phyloP scores from a whole-genome alignment of 441 rosid genomes.

The Pelargonium citronellum region DNA sequence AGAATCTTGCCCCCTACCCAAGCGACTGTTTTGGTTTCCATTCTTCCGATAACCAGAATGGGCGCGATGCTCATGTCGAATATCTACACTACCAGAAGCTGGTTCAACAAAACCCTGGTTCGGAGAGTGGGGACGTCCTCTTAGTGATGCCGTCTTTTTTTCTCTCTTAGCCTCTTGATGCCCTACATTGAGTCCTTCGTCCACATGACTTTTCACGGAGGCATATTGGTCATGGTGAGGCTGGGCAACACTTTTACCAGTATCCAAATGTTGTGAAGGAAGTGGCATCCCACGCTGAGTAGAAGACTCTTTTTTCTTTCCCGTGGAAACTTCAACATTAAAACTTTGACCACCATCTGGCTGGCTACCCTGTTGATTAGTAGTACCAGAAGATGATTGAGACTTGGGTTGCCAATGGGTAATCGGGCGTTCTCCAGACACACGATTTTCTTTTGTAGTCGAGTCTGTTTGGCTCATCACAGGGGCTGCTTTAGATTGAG shows the following conservation, averaged over 20 bases:
- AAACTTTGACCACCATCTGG: slow-evolving; percentile 35
- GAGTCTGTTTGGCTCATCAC: slow-evolving; percentile 41
- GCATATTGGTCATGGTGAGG: slow-evolving; percentile 25
- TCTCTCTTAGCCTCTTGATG: slow-evolving; percentile 46
- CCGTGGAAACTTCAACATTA: slow-evolving; percentile 35
- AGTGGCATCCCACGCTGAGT: slow-evolving; percentile 24
- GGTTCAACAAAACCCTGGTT: slow-evolving; percentile 31
- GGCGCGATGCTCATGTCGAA: slow-evolving; percentile 36
- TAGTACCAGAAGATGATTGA: slow-evolving; percentile 31
- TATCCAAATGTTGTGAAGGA: slow-evolving; percentile 35
- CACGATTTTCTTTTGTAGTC: slow-evolving; percentile 45
- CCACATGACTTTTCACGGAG: slow-evolving; percentile 33
- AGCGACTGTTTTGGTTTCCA: slow-evolving; percentile 49
- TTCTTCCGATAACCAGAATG: slow-evolving; percentile 45
- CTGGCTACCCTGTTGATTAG: slow-evolving; percentile 39
- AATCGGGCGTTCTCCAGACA: slow-evolving; percentile 44
- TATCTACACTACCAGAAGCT: slow-evolving; percentile 33
- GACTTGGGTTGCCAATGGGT: slow-evolving; percentile 81
- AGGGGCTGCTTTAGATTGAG: slow-evolving; percentile 32
- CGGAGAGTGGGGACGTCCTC: slow-evolving; percentile 29
- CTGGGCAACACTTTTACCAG: slow-evolving; percentile 26
- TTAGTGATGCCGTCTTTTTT: slow-evolving; percentile 29
- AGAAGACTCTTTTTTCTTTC: slow-evolving; percentile 40
- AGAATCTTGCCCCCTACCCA: slow-evolving; percentile 53
- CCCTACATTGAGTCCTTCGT: slow-evolving; percentile 28